Conservation (phyloP, 1,284 basidiomycete genomes). For the Moesziomyces globuligerus region DNA sequence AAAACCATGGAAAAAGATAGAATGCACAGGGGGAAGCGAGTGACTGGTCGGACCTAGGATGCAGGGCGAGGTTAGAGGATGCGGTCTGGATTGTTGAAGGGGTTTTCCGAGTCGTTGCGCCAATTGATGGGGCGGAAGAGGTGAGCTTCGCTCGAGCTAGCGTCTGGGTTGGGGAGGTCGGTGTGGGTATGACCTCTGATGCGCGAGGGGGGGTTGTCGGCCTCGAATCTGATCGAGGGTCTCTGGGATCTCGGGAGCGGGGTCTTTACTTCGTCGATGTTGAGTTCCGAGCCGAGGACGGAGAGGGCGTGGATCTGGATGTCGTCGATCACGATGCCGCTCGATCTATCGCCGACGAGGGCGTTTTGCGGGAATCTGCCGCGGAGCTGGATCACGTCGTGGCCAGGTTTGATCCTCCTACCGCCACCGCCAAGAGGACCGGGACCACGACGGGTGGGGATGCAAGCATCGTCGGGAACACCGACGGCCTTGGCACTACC, state of each 20-base stretch:
- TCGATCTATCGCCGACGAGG: slow-evolving; percentile 5
- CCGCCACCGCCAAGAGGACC: slow-evolving; percentile 52
- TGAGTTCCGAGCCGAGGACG: neutral
- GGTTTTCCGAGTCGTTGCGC: slow-evolving; percentile 1
- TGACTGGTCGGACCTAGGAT: too few relatives aligned
- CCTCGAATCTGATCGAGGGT: slow-evolving; percentile 8
- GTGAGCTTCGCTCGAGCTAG: slow-evolving; percentile 21
- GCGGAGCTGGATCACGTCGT: slow-evolving; percentile 25
- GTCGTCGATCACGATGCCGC: slow-evolving; percentile 29
- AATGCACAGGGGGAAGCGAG: too few relatives aligned
- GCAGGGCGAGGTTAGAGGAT: too few relatives aligned
- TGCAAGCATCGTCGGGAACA: slow-evolving; percentile 48
- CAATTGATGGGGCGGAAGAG: slow-evolving; percentile 16
- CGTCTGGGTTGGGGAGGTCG: slow-evolving; percentile 15
- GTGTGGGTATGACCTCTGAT: slow-evolving; percentile 6
- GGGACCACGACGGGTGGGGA: slow-evolving; percentile 46
- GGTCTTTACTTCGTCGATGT: slow-evolving; percentile 7
- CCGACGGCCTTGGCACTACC: slow-evolving; percentile 36
- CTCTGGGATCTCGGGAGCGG: neutral
- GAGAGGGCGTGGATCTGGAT: slow-evolving; percentile 24
- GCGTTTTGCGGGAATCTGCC: slow-evolving; percentile 38
- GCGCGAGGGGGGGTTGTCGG: neutral
- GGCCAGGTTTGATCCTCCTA: slow-evolving; percentile 17
- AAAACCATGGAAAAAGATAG: too few relatives aligned
- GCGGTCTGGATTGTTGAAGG: too few relatives aligned